Conservation (phyloP, 192 early-diverging fungal species). For the Diversispora epigaea region DNA sequence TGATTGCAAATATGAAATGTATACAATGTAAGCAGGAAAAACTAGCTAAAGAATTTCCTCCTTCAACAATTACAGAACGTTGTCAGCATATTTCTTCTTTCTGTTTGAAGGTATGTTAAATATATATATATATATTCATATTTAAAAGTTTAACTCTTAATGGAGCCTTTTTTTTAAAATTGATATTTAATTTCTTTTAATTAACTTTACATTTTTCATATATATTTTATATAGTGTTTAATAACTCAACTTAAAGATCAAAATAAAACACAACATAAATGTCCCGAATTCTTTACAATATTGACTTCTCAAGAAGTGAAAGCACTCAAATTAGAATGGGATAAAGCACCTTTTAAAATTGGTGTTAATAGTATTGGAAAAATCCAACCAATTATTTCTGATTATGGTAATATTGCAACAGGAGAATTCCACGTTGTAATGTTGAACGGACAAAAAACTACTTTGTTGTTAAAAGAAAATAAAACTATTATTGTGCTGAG, state of each 20-base stretch:
- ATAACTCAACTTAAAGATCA: not conserved
- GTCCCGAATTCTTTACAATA: conserved; percentile 1
- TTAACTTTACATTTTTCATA: not conserved
- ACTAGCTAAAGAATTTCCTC: conserved; percentile 30
- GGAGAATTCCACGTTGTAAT: conserved; percentile 23
- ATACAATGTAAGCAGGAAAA: conserved; percentile 29
- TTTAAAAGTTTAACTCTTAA: not conserved
- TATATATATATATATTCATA: not conserved
- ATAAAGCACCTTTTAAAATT: conserved; percentile 30
- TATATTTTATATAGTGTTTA: conserved; percentile 1
- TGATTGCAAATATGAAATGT: conserved; percentile 24
- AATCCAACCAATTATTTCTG: not conserved
- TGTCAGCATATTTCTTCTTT: conserved; percentile 32
- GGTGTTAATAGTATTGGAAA: conserved; percentile 25
- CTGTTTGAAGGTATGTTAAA: conserved; percentile 31
- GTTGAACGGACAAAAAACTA: conserved; percentile 22
- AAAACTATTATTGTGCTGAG: not conserved
- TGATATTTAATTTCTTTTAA: not conserved
- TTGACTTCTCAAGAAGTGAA: not conserved
- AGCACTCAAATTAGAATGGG: not conserved
- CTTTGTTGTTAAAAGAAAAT: not conserved
- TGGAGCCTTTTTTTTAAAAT: not conserved
- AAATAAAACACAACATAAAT: not conserved
- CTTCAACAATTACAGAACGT: conserved; percentile 23
- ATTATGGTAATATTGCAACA: not conserved